Evolutionary conservation across 805 yeast genomes (phyloP), one percentile per base, ranked within the genome.

Genomic region (Candida dajiaensis): DNA sequence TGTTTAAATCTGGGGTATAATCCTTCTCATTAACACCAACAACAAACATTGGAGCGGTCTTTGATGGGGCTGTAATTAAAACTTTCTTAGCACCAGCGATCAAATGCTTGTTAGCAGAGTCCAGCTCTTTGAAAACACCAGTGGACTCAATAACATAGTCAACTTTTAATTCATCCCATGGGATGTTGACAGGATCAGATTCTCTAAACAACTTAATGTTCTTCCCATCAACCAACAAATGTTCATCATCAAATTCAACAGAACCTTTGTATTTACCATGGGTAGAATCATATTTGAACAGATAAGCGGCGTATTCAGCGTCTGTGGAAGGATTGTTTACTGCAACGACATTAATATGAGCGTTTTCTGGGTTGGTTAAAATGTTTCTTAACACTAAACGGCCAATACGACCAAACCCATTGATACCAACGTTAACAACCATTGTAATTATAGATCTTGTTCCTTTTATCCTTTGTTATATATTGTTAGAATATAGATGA

Each of bases 341-440:
- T 57, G 95, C 95, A 55, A 86, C 87, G 55, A 89, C 84, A 62
- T 85, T 78, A 64, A 89, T 83, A 50, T 56, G 53, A 13, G 40
- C 23, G 35, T 55, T 54, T 13, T 43, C 54, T 29, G 50, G 52
- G 33, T 88, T 80, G 51, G 68, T 56, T 56, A 87, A 72, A 53
- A 95, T 95, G 66, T 85, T 77, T 77, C 96, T 83, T 62, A 88
- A 74, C 55, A 83, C 96, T 61, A 87, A 79, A 74, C 96, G 87
- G 58, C 96, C 96, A 65, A 87, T 87, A 74, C 96, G 83, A 64
- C 96, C 96, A 84, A 87, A 87, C 63, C 96, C 96, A 81, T 87
- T 87, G 69, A 87, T 88, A 74, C 95, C 96, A 70, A 87, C 52
- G 47, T 52, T 50, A 50, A 59, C 50, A 41, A 59, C 44, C 63